Conservation (phyloP, 1,284 basidiomycete genomes). For the Trichosporon inkin region DNA sequence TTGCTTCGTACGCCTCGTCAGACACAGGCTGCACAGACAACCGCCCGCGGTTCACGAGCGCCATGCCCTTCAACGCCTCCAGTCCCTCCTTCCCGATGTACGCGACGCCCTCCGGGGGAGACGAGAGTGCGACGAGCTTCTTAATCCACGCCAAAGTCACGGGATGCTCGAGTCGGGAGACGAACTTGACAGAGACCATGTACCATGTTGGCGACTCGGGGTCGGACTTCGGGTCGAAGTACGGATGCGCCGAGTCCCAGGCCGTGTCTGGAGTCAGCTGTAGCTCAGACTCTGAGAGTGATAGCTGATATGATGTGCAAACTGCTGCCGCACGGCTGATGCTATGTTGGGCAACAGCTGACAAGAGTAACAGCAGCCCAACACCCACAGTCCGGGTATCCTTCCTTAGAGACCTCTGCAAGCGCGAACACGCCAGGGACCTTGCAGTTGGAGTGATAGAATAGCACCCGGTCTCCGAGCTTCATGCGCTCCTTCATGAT, state of each 20-base stretch:
- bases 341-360: neutral
- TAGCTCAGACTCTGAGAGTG: neutral
- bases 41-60: conserved; percentile 74
- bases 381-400: conserved; percentile 79
- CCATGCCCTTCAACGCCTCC: conserved; percentile 62
- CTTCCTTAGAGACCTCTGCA: conserved; percentile 75
- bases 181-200: conserved; percentile 75
- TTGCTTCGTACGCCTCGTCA: conserved; percentile 64
- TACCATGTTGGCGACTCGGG: conserved; percentile 78
- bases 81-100: conserved; percentile 64
- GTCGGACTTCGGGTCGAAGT: conserved; percentile 81
- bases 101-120: conserved; percentile 57
- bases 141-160: conserved; percentile 75
- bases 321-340: too few species aligned
- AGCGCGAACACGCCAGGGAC: conserved; percentile 79
- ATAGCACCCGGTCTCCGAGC: conserved; percentile 63
- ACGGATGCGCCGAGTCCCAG: conserved; percentile 82
- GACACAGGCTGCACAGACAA: conserved; percentile 75
- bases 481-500: conserved; percentile 84
- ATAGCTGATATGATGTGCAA: too few species aligned
- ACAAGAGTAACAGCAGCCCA: neutral
- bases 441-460: conserved; percentile 92
- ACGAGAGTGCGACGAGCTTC: conserved; percentile 54
- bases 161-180: conserved; percentile 64
- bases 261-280: conserved; percentile 63